Evolutionary conservation across 345 rosid genomes (phyloP).

Genomic region (Raphanus raphanistrum): DNA sequence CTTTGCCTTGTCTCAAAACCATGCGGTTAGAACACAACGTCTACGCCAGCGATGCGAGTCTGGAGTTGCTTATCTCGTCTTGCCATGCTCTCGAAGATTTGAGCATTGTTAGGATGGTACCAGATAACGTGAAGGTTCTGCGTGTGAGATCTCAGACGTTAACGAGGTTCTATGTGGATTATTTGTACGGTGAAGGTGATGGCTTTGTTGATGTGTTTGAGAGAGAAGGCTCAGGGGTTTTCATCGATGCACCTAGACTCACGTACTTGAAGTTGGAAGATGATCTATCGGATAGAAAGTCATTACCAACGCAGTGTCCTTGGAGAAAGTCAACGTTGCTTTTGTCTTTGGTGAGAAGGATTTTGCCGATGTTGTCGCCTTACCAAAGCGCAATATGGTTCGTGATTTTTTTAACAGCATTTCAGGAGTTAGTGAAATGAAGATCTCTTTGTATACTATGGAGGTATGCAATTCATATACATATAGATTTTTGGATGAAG

Average conservation of each 20-base stretch:
- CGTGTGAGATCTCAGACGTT: slow-evolving; percentile 25
- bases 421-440: slow-evolving; percentile 17
- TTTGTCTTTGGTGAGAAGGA: slow-evolving; percentile 12
- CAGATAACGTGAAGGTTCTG: slow-evolving; percentile 14
- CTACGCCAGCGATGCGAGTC: neutral
- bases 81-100: slow-evolving; percentile 15
- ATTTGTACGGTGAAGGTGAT: slow-evolving; percentile 1
- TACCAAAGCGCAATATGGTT: slow-evolving; percentile 23
- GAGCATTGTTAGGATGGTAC: slow-evolving; percentile 19
- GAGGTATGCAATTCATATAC: slow-evolving; percentile 11
- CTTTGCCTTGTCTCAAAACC: slow-evolving; percentile 17
- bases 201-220: neutral
- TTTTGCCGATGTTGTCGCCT: neutral
- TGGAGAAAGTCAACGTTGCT: slow-evolving; percentile 10
- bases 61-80: slow-evolving; percentile 23
- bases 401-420: slow-evolving; percentile 9
- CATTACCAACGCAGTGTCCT: slow-evolving; percentile 20
- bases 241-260: slow-evolving; percentile 25
- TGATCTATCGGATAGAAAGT: neutral
- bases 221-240: neutral
- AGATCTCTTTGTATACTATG: neutral
- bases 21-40: slow-evolving; percentile 23
- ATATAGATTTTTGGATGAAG: neutral
- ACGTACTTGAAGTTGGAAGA: slow-evolving; percentile 17
- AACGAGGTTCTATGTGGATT: neutral